Evolutionary conservation across 495 filamentous ascomycete genomes (phyloP), one percentile per base, ranked within the genome.

Genomic region (Penicillium arizonense): DNA sequence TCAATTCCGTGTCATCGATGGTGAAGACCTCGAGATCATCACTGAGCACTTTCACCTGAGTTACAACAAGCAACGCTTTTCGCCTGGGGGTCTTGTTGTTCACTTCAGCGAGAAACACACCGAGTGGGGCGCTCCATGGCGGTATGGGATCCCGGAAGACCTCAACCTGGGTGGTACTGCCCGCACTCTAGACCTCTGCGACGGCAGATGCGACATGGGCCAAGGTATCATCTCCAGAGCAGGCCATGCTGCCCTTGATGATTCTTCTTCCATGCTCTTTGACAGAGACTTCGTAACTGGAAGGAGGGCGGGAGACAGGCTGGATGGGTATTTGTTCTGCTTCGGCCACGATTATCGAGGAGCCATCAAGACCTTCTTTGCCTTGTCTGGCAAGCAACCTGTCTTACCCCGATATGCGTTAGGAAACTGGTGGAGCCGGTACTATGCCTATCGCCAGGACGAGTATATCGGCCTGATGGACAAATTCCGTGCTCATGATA

Each of bases 391-490:
- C 3, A 60, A 55, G 2, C 80, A 83, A 56, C 80, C 82, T 8
- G 23, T 79, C 3, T 59, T 85, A 4, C 82, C 82, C 0, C 73
- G 81, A 7, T 85, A 69, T 65, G 68, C 75, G 0, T 61, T 85
- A 18, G 82, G 82, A 0, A 85, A 85, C 53, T 85, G 82, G 82
- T 85, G 80, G 80, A 81, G 77, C 16, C 69, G 82, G 5, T 85
- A 83, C 58, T 75, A 83, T 57, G 69, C 67, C 2, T 85, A 82
- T 56, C 57, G 57, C 2, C 67, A 61, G 10, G 52, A 70, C 12
- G 80, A 83, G 56, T 83, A 82, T 59, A 32, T 82, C 2, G 59
- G 59, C 5, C 62, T 85, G 18, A 74, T 84, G 71, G 72, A 79
- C 55, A 61, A 64, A 21, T 83, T 84, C 53, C 49, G 60, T 30